Conservation (phyloP, 2,329 filamentous ascomycete genomes). For the Alternaria metachromatica region DNA sequence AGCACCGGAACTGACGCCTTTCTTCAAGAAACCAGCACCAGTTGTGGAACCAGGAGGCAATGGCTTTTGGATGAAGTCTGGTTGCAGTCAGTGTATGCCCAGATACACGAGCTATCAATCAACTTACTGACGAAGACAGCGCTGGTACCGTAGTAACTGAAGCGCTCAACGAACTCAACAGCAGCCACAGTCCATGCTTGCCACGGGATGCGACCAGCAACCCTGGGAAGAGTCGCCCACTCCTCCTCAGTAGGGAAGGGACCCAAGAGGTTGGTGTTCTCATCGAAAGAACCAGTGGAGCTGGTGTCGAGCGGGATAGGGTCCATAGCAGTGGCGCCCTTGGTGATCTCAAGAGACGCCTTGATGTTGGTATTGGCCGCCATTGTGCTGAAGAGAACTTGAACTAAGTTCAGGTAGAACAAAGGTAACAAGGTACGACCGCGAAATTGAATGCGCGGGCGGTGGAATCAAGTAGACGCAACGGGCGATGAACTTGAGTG, state of each 20-base stretch:
- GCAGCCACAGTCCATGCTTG: constrained; percentile 45
- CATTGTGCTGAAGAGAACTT: constrained; percentile 20
- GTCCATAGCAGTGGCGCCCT: constrained; percentile 36
- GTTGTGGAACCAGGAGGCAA: constrained; percentile 42
- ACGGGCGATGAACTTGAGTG: constrained; percentile 12
- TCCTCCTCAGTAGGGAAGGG: constrained; percentile 47
- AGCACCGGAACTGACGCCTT: constrained; percentile 50
- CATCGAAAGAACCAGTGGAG: constrained; percentile 28
- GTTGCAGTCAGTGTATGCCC: constrained; percentile 1
- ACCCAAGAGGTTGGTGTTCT: constrained; percentile 26
- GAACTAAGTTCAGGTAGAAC: neutral
- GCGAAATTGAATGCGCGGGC: neutral
- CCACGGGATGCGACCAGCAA: constrained; percentile 45
- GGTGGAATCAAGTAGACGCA: constrained; percentile 1
- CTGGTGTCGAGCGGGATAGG: constrained; percentile 35
- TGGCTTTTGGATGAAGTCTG: constrained; percentile 49
- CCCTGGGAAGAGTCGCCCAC: constrained; percentile 44
- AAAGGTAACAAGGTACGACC: neutral
- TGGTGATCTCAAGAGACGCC: constrained; percentile 42
- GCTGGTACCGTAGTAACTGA: constrained; percentile 48
- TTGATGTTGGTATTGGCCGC: constrained; percentile 31
- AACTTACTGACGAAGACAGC: constrained; percentile 39
- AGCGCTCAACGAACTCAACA: constrained; percentile 47
- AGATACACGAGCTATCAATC: neutral
- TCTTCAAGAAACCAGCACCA: constrained; percentile 44